Evolutionary conservation across 345 rosid genomes (phyloP), one percentile per base, ranked within the genome.

Genomic region (Raphanus raphanistrum): DNA sequence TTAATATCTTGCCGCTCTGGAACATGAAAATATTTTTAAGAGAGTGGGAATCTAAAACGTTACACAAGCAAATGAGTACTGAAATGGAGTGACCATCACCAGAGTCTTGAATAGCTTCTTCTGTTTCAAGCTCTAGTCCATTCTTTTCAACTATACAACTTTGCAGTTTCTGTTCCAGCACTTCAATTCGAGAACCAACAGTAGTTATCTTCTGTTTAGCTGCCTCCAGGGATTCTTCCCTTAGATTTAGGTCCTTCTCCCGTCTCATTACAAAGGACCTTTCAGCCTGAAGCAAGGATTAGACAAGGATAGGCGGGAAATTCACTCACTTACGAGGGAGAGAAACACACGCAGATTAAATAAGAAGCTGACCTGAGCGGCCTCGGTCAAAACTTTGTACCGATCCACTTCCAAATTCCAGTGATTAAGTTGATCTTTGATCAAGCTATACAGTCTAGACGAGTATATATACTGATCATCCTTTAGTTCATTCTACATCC

Each of bases 1-100:
- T 89, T 95, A 66, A 95, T 88, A 81, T 95, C 98, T 58, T 90
- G 85, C 80, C 97, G 87, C 38, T 91, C 99, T 95, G 93, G 25
- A 79, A 66, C 61, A 81, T 28, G 62, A 25, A 77, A 64, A 68
- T 25, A 43, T 60, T 66, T 5, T 57, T 76, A 25, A 72, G 10
- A 74, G 48, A 43, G 68, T n/a, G n/a, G n/a, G n/a, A n/a, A n/a
- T n/a, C n/a, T n/a, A n/a, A n/a, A n/a, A n/a, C n/a, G n/a, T n/a
- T n/a, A n/a, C n/a, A n/a, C n/a, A n/a, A n/a, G n/a, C n/a, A 21
- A 21, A 76, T 63, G 77, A 15, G 38, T 41, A 72, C 79, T 73
- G 41, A 72, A 72, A 70, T 57, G 72, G 71, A 60, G 52, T 28
- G 59, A 61, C 36, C 38, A 75, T 82, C 64, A 90, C 96, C 97